Base-by-base conservation (phyloP, 2,329 filamentous ascomycete species). In the Colletotrichum sp. region DNA sequence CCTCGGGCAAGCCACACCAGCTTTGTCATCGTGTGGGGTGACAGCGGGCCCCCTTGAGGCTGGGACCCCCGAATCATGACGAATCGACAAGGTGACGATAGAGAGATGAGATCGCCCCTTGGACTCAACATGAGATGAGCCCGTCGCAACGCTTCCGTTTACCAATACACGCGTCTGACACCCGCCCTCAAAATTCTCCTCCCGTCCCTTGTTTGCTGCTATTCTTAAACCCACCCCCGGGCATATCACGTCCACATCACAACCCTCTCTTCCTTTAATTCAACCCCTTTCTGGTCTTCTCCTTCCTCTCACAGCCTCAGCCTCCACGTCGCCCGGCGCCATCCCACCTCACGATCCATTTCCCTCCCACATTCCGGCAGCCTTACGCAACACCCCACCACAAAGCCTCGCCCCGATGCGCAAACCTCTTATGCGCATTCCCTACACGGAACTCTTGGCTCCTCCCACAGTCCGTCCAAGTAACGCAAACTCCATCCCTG, bases 371-470 rank as follows among this genome's bases (percentile, higher is more conserved):
- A 65, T 76, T 63, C 70, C 65, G 71, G 55, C 36, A 74, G 64
- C 70, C 70, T 66, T 76, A 66, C 49, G 65, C 57, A 73, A 73
- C 64, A 57, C 73, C n/a, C 30, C 44, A 44, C 60, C 34, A 52
- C 36, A 55, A 72, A 69, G 67, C 66, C 52, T 67, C 75, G 67
- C 65, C 62, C 63, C 77, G 68, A 93, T 94, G 92, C 90, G 90
- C 85, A 94, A 91, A 85, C 91, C 93, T 80, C 90, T 95, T 75
- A 93, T 98, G 87, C 93, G 96, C 79, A 98, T 99, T 81, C 96
- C 96, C 75, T 99, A 96, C 84, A 98, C 95, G 82, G 93, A 95
- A 79, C 93, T 95, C 57, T 90, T 98, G 71, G 92, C 96, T 28
- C 88, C 93, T 30, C 94, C 96, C 5, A 90, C 89, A 68, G 93